phyloP scores from a whole-genome alignment of 1,139 yeast genomes.

The Yamadazyma blattariae region DNA sequence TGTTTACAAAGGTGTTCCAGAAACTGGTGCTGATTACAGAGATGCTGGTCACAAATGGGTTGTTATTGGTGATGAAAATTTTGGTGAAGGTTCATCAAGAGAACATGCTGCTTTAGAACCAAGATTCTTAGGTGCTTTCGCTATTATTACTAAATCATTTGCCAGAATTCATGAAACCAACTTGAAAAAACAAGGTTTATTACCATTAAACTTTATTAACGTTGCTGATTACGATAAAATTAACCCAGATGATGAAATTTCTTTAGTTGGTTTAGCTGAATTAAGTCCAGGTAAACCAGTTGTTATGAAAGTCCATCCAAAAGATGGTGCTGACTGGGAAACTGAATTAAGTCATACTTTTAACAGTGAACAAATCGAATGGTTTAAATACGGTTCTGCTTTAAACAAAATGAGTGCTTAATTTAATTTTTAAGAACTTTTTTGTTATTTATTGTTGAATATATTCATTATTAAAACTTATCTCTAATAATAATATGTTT shows the following conservation, averaged over 20 bases:
- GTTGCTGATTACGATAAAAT: slow-evolving; percentile 93
- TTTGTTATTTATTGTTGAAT: slow-evolving; percentile 9
- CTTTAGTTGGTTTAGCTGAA: slow-evolving; percentile 77
- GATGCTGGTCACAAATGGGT: slow-evolving; percentile 92
- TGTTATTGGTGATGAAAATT: slow-evolving; percentile 98
- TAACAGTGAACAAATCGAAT: slow-evolving; percentile 93
- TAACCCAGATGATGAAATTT: slow-evolving; percentile 85
- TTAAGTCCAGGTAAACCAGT: slow-evolving; percentile 93
- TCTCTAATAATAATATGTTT: no score
- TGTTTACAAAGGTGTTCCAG: slow-evolving; percentile 93
- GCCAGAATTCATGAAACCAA: slow-evolving; percentile 89
- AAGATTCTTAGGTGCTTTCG: slow-evolving; percentile 85
- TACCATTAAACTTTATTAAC: slow-evolving; percentile 87
- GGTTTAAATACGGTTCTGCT: slow-evolving; percentile 99
- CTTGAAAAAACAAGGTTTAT: slow-evolving; percentile 93
- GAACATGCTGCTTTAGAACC: slow-evolving; percentile 98
- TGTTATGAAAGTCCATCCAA: slow-evolving; percentile 86
- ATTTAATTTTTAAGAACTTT: background rate
- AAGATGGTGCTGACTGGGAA: slow-evolving; percentile 82
- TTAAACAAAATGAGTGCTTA: slow-evolving; percentile 76
- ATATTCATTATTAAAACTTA: slow-evolving; percentile 3
- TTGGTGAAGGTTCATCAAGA: slow-evolving; percentile 99
- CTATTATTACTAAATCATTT: slow-evolving; percentile 88
- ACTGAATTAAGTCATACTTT: slow-evolving; percentile 92
- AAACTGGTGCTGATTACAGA: slow-evolving; percentile 93